phyloP scores from a whole-genome alignment of 345 rosid genomes.

The Rhodomyrtus tomentosa region DNA sequence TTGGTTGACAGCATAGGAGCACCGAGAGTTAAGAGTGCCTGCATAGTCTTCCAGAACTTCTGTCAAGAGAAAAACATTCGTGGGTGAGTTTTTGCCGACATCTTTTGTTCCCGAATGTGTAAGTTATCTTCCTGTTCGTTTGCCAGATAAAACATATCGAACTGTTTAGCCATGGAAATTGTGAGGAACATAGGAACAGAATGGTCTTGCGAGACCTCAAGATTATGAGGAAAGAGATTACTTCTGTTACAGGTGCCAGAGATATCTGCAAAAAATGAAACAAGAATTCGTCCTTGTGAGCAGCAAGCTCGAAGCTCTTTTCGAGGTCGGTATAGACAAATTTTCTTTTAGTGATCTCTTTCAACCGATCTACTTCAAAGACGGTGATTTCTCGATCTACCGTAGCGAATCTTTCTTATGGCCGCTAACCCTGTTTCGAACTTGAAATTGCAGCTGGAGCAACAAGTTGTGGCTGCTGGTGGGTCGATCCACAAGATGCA shows the following conservation, averaged over 20 bases:
- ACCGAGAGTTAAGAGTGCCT: constrained; percentile 64
- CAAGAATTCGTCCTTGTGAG: constrained; percentile 62
- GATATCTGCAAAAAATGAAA: constrained; percentile 72
- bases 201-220: background rate
- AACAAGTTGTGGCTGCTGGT: constrained; percentile 77
- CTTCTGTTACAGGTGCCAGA: constrained; percentile 44
- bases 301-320: constrained; percentile 63
- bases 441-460: constrained; percentile 56
- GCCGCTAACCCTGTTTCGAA: background rate
- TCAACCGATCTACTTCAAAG: background rate
- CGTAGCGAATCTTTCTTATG: background rate
- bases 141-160: background rate
- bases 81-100: constrained; percentile 29
- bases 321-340: constrained; percentile 31
- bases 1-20: constrained; percentile 76
- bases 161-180: background rate
- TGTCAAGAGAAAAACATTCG: constrained; percentile 67
- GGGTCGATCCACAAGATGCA: constrained; percentile 40
- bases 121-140: background rate
- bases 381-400: background rate
- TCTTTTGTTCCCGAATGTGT: background rate
- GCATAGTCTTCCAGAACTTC: constrained; percentile 59
- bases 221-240: background rate
- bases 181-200: background rate
- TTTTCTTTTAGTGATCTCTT: too few species aligned